Conservation (phyloP, 768 basidiomycete species). For the Trametes cinnabarina region DNA sequence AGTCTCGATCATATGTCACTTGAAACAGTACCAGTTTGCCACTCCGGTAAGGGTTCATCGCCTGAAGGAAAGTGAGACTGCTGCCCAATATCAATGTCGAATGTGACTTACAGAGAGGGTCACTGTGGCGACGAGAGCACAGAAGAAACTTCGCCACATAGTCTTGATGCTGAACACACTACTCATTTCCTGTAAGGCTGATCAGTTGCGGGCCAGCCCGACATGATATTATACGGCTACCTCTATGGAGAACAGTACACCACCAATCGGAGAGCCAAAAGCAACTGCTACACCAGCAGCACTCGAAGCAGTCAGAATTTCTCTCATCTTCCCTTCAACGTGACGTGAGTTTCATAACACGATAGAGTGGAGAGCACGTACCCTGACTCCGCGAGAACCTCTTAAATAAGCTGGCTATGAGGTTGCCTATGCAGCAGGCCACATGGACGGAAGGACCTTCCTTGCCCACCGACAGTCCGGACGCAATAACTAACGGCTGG, state of each 20-base stretch:
- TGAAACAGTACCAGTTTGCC: constrained; percentile 98
- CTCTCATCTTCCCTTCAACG: constrained; percentile 65
- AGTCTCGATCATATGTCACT: constrained; percentile 94
- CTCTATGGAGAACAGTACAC: constrained; percentile 97
- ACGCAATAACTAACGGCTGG: constrained; percentile 95
- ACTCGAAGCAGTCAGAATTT: constrained; percentile 91
- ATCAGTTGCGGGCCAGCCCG: not conserved
- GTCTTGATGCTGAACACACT: constrained; percentile 95
- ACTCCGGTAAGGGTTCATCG: constrained; percentile 95
- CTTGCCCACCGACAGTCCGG: constrained; percentile 95
- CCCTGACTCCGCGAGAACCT: constrained; percentile 88
- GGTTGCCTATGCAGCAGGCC: constrained; percentile 88
- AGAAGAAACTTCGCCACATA: constrained; percentile 98
- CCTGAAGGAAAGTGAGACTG: not conserved
- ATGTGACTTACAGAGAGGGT: constrained; percentile 76
- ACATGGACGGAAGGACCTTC: constrained; percentile 98
- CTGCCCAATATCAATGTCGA: not conserved
- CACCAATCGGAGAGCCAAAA: constrained; percentile 97
- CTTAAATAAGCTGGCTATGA: constrained; percentile 82
- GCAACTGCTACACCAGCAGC: constrained; percentile 98
- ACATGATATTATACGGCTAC: too few species aligned
- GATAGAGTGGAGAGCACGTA: constrained; percentile 34
- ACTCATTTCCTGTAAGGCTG: constrained; percentile 86
- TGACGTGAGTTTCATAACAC: constrained; percentile 28
- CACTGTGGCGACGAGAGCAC: constrained; percentile 94